Evolutionary conservation across 306 rosid genomes (phyloP).

Genomic region (Ormosia emarginata): DNA sequence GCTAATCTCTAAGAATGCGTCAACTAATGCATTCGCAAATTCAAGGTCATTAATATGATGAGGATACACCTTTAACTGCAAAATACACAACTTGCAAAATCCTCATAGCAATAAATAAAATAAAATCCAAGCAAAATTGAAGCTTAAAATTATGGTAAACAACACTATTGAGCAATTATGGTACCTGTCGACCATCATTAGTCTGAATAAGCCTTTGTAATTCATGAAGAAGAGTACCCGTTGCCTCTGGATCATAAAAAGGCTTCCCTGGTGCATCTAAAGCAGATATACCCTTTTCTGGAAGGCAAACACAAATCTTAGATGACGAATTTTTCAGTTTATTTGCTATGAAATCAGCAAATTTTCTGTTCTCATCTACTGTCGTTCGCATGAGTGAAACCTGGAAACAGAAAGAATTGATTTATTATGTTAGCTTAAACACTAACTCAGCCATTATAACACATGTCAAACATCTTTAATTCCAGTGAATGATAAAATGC

Average conservation of each 20-base stretch:
- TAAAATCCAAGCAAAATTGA: neutral
- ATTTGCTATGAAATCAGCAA: slow-evolving; percentile 76
- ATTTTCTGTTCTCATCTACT: slow-evolving; percentile 66
- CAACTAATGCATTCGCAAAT: slow-evolving; percentile 74
- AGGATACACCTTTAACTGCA: slow-evolving; percentile 72
- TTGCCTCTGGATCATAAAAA: slow-evolving; percentile 72
- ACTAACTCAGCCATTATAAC: slow-evolving; percentile 2
- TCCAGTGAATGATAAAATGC: neutral
- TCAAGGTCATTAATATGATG: slow-evolving; percentile 81
- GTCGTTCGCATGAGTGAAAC: slow-evolving; percentile 87
- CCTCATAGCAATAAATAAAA: neutral
- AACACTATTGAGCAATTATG: neutral
- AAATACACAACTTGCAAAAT: slow-evolving; percentile 17
- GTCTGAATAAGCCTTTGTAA: slow-evolving; percentile 55
- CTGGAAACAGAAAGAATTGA: slow-evolving; percentile 37
- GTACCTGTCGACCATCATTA: slow-evolving; percentile 63
- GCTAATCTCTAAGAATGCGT: slow-evolving; percentile 72
- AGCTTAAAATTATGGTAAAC: neutral
- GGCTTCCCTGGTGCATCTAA: slow-evolving; percentile 82
- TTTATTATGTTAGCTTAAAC: neutral
- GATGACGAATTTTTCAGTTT: slow-evolving; percentile 69
- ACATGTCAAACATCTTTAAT: neutral
- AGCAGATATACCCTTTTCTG: slow-evolving; percentile 87
- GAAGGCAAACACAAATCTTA: slow-evolving; percentile 73
- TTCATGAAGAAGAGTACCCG: slow-evolving; percentile 63